Conservation (phyloP, 345 rosid genomes). For the Limnanthes douglasii region DNA sequence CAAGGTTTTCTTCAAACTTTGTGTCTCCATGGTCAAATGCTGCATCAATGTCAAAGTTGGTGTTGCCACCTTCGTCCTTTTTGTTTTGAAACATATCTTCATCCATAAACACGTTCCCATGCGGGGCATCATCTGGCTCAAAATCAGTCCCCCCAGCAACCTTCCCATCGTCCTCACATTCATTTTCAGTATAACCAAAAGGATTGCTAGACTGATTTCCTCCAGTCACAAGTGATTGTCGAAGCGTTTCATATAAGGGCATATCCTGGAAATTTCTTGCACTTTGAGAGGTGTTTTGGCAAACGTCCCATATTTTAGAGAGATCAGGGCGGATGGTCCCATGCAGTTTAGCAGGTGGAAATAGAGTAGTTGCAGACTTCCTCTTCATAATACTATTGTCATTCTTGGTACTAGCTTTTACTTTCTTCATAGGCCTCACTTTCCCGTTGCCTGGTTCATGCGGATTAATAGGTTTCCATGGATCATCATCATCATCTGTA, state of each 20-base stretch:
- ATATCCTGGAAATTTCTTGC: conserved; percentile 22
- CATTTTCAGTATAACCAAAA: conserved; percentile 19
- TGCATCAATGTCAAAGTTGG: conserved; percentile 18
- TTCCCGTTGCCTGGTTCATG: conserved; percentile 86
- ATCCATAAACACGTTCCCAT: conserved; percentile 36
- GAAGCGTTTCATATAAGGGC: conserved; percentile 74
- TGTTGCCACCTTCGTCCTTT: conserved; percentile 21
- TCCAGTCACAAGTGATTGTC: conserved; percentile 41
- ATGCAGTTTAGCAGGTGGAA: conserved; percentile 64
- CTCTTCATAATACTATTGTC: conserved; percentile 15
- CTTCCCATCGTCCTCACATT: conserved; percentile 22
- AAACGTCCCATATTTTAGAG: conserved; percentile 44
- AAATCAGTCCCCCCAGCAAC: conserved; percentile 26
- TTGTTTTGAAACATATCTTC: conserved; percentile 21
- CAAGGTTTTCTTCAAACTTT: conserved; percentile 54
- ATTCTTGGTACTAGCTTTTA: conserved; percentile 41
- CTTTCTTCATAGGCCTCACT: conserved; percentile 78
- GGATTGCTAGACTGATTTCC: conserved; percentile 20
- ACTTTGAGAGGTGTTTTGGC: conserved; percentile 8
- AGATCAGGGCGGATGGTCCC: conserved; percentile 75
- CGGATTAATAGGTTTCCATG: conserved; percentile 91
- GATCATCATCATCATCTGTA: conserved; percentile 56
- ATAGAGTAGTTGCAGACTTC: conserved; percentile 24
- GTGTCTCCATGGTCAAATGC: conserved; percentile 26
- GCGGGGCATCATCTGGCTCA: conserved; percentile 29